Percentiles rank a stretch among this genome's conserved stretches.
These are phyloP conservation scores for Colletotrichum sp. DNA, from an alignment of 2,329 filamentous ascomycete genomes.

Conservation along the genomic window DNA sequence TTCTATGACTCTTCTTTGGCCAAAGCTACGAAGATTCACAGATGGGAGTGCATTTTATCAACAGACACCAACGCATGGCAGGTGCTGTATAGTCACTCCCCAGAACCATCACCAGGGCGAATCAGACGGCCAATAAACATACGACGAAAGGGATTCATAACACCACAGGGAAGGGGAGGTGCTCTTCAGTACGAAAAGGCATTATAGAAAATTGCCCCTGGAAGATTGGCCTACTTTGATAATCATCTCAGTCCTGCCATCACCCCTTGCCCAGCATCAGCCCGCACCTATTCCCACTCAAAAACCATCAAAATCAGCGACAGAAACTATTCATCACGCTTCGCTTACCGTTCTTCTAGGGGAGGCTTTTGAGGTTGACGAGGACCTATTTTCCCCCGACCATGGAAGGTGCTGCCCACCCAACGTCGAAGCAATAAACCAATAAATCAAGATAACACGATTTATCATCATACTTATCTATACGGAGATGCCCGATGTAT, in stretches of 20 bases:
- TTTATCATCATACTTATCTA: too few species aligned
- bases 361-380: too few species aligned
- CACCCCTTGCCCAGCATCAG: not conserved
- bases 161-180: not conserved
- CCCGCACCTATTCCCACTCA: too few species aligned
- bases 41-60: not conserved
- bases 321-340: too few species aligned
- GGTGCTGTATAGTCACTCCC: not conserved
- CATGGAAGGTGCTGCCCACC: too few species aligned
- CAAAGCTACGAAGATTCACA: not conserved
- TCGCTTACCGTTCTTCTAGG: too few species aligned
- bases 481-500: too few species aligned
- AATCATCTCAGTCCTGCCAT: not conserved
- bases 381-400: too few species aligned
- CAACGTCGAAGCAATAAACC: not conserved
- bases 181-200: not conserved
- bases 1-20: not conserved
- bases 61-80: not conserved
- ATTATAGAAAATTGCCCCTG: not conserved
- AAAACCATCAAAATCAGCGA: too few species aligned
- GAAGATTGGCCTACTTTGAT: fast-evolving
- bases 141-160: not conserved
- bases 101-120: not conserved
- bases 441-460: not conserved
- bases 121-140: not conserved